These are phyloP conservation scores for Thelephora aurantiotincta DNA, from an alignment of 768 basidiomycete species.

Conservation along the genomic window DNA sequence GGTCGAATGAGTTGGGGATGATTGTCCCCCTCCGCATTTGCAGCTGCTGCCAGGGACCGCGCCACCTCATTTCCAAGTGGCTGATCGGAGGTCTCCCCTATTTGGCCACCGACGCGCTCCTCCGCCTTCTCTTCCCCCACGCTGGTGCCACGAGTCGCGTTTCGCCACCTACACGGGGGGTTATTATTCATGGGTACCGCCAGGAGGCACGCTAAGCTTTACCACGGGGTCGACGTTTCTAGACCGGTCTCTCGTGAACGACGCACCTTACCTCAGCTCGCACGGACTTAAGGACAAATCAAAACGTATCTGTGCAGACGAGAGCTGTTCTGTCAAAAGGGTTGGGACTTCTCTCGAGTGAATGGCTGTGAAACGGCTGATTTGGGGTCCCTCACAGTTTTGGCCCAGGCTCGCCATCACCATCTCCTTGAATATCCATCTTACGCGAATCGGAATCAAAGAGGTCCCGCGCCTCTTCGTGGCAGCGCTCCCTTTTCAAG, in stretches of 20 bases:
- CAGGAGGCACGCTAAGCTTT: no score
- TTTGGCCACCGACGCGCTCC: no score
- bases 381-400: slow-evolving; percentile 7
- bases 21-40: no score
- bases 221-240: background rate
- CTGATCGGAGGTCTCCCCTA: no score
- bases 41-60: no score
- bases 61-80: no score
- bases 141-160: no score
- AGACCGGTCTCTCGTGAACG: background rate
- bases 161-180: no score
- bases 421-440: no score
- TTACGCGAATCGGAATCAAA: background rate
- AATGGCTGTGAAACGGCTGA: slow-evolving; percentile 8
- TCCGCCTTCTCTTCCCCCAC: no score
- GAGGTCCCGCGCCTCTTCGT: background rate
- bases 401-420: slow-evolving; percentile 5
- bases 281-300: background rate
- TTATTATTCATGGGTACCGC: no score
- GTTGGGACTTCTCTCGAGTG: slow-evolving; percentile 7
- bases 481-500: background rate
- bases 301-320: background rate
- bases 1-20: no score
- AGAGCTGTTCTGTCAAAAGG: background rate
- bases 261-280: background rate